phyloP scores from a whole-genome alignment of 1,284 basidiomycete genomes.

The Heterobasidion parviporum region DNA sequence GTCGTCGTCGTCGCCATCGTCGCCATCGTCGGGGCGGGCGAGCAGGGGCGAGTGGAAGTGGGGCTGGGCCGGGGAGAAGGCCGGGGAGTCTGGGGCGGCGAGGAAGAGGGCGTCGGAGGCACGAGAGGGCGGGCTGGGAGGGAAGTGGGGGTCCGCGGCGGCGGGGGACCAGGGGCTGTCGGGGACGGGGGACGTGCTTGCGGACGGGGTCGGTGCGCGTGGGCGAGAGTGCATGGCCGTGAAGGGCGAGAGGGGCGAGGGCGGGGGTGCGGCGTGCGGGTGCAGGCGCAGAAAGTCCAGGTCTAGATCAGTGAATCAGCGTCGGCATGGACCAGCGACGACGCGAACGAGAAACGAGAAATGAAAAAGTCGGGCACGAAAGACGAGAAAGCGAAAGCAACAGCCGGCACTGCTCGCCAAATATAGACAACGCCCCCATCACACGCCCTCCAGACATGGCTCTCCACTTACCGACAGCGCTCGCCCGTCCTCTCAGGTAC shows the following conservation, averaged over 20 bases:
- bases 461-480: background rate
- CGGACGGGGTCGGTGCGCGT: constrained; percentile 5
- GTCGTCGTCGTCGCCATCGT: constrained; percentile 26
- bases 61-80: constrained; percentile 11
- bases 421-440: background rate
- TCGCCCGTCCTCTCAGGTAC: background rate
- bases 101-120: background rate
- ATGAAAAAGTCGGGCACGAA: background rate
- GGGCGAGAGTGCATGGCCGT: constrained; percentile 9
- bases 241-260: constrained; percentile 22
- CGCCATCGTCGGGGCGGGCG: constrained; percentile 15
- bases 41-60: constrained; percentile 12
- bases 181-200: constrained; percentile 12
- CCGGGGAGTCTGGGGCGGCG: background rate
- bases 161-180: constrained; percentile 7
- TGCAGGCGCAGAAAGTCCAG: constrained; percentile 21
- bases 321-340: constrained; percentile 15
- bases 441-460: background rate
- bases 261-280: constrained; percentile 21
- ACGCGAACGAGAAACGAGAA: background rate
- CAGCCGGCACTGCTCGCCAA: background rate
- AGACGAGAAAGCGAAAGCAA: background rate
- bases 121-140: constrained; percentile 4
- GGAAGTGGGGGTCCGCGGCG: background rate
- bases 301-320: constrained; percentile 13